These are phyloP conservation scores for Geotrichum citri-aurantii DNA, from an alignment of 1,139 yeast genomes.

Conservation along the genomic window DNA sequence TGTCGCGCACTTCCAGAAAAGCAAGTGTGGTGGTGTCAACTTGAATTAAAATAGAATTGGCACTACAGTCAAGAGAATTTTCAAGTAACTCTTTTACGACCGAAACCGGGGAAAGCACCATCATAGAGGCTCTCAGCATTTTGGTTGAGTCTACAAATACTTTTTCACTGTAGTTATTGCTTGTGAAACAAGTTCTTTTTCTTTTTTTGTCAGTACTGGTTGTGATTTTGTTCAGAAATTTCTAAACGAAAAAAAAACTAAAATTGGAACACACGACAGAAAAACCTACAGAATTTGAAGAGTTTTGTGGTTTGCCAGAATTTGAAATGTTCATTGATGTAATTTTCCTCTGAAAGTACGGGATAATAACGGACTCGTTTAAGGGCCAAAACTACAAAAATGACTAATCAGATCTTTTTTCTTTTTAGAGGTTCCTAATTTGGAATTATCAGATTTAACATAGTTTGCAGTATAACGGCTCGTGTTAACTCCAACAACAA, in stretches of 20 bases:
- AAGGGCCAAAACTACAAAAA: not conserved
- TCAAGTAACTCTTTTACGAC: conserved; percentile 63
- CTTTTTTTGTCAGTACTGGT: not conserved
- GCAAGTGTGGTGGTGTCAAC: conserved; percentile 64
- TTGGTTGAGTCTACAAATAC: not conserved
- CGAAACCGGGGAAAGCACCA: conserved; percentile 6
- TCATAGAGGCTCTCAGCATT: conserved; percentile 8
- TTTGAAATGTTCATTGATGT: not conserved
- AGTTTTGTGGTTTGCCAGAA: not conserved
- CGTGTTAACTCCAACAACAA: not conserved
- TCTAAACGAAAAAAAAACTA: not conserved
- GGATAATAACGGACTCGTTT: not conserved
- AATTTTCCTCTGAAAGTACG: not conserved
- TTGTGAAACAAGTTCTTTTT: not conserved
- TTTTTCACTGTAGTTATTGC: not conserved
- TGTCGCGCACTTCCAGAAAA: conserved; percentile 59
- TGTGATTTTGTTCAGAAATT: not conserved
- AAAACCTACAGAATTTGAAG: not conserved
- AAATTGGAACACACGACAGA: not conserved
- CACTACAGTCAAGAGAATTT: conserved; percentile 71
- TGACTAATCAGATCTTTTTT: not conserved
- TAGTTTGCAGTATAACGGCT: not conserved
- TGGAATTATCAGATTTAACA: not conserved
- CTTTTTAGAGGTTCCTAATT: not conserved
- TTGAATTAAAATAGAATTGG: conserved; percentile 53